Conservation (phyloP, 495 filamentous ascomycete genomes). For the Talaromyces stipitatus region DNA sequence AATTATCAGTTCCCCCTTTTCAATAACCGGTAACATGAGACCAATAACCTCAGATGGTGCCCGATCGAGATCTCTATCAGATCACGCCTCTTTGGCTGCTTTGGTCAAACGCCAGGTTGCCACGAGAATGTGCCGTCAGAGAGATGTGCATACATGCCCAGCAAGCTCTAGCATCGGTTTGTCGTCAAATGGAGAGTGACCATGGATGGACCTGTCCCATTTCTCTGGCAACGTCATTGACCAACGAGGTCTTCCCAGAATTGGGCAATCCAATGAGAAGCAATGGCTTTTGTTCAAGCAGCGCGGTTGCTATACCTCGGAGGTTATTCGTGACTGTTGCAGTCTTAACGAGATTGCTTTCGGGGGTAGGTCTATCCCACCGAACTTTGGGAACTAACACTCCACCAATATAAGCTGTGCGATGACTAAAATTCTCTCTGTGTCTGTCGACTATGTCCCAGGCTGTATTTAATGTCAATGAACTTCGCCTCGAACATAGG, state of each 20-base stretch:
- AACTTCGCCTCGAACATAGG: slow-evolving; percentile 16
- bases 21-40: slow-evolving; percentile 82
- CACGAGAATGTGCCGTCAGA: slow-evolving; percentile 84
- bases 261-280: slow-evolving; percentile 78
- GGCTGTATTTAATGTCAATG: background rate
- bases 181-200: slow-evolving; percentile 93
- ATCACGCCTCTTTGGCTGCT: slow-evolving; percentile 87
- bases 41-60: slow-evolving; percentile 94
- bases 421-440: slow-evolving; percentile 36
- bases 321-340: slow-evolving; percentile 64
- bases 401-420: slow-evolving; percentile 49
- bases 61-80: slow-evolving; percentile 93
- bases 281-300: slow-evolving; percentile 60
- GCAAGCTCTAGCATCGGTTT: slow-evolving; percentile 89
- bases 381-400: slow-evolving; percentile 61
- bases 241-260: slow-evolving; percentile 79
- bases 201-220: slow-evolving; percentile 66
- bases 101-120: slow-evolving; percentile 92
- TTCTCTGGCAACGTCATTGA: slow-evolving; percentile 72
- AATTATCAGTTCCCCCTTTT: slow-evolving; percentile 77
- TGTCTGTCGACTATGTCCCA: slow-evolving; percentile 19
- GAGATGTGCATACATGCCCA: slow-evolving; percentile 91
- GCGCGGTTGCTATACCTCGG: slow-evolving; percentile 52
- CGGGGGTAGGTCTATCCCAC: slow-evolving; percentile 31
- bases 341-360: slow-evolving; percentile 61